A percentile compares a stretch with the other conserved stretches of the same genome.
Conservation (phyloP, 148 eudicot genomes). For the Selenicereus undatus region DNA sequence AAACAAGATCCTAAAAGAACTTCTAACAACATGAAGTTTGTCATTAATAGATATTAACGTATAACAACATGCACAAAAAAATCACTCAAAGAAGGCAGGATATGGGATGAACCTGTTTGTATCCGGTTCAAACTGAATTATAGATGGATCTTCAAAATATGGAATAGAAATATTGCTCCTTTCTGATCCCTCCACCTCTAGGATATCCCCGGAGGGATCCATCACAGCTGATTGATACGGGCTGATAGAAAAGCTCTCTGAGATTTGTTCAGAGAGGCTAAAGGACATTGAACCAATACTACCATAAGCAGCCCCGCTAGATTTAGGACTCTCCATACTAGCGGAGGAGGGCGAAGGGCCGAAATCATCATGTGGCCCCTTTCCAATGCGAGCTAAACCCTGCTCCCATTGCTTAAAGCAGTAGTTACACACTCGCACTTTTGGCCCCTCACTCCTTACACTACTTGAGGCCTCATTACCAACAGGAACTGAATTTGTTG, state of each 20-base stretch:
- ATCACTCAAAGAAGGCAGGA: constrained; percentile 1
- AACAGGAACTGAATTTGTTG: constrained; percentile 68
- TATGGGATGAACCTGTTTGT: constrained; percentile 52
- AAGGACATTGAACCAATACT: constrained; percentile 59
- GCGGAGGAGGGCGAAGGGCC: constrained; percentile 46
- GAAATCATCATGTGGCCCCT: constrained; percentile 43
- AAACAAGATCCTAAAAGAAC: not conserved
- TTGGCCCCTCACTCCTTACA: constrained; percentile 47
- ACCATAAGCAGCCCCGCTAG: constrained; percentile 55
- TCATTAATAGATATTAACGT: not conserved
- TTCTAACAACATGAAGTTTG: not conserved
- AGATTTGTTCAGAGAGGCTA: constrained; percentile 37
- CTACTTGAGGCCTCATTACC: constrained; percentile 29
- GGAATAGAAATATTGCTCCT: constrained; percentile 34
- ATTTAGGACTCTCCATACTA: constrained; percentile 55
- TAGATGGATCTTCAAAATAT: constrained; percentile 39
- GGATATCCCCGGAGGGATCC: constrained; percentile 42
- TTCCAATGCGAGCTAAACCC: constrained; percentile 40
- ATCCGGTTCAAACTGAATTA: constrained; percentile 38
- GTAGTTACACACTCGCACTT: constrained; percentile 79
- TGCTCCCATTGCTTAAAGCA: constrained; percentile 87
- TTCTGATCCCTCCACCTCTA: constrained; percentile 39
- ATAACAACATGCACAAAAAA: not conserved
- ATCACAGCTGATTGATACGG: constrained; percentile 54
- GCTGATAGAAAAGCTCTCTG: constrained; percentile 42